Base-by-base conservation (phyloP, 1,284 basidiomycete genomes). In the Leccinum proximum region DNA sequence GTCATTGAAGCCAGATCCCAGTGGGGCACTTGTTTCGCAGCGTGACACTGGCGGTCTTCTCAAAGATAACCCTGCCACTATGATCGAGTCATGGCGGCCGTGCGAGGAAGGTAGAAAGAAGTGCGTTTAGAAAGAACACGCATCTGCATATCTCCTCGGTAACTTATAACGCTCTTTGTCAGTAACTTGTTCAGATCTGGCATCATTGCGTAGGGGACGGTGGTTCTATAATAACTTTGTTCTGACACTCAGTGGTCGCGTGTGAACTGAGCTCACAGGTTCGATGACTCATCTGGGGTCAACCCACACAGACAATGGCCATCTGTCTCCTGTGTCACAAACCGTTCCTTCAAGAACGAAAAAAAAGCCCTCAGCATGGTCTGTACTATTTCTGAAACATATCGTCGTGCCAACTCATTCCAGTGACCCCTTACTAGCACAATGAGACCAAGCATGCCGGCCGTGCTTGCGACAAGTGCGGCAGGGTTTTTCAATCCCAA, bases 251-350 rank as follows among this genome's bases (percentile, higher is more conserved):
- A 26, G 22, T 26, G 22, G 22, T 33, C 33, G 33, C 38, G 42
- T 45, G 42, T n/a, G 42, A 45, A 45, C 42, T 4, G 16, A 45
- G 18, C 48, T 50, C n/a, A 18, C n/a, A 10, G 11, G n/a, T 10
- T 42, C 14, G 48, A 50, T 50, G 48, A 50, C 48, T 50, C 48
- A n/a, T n/a, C 42, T 45, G 18, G 22, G 22, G 26, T 26, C 26
- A 22, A 56, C 26, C 54, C 54, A 9, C 53, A 8, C 40, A 59
- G 13, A 59, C 45, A 22, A 76, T 73, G 72, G 40, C 65, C 13
- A n/a, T 1, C 33, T 74, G 72, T 58, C 4, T 58, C 6, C 13
- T 7, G 2, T 76, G 72, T 65, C 59, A 26, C 66, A 7, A 59
- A 56, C 26, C 70, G 71, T 30, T 57, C 0, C 11, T 74, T 76